phyloP scores from a whole-genome alignment of 208 protist genomes.

The Naegleria fowleri region DNA sequence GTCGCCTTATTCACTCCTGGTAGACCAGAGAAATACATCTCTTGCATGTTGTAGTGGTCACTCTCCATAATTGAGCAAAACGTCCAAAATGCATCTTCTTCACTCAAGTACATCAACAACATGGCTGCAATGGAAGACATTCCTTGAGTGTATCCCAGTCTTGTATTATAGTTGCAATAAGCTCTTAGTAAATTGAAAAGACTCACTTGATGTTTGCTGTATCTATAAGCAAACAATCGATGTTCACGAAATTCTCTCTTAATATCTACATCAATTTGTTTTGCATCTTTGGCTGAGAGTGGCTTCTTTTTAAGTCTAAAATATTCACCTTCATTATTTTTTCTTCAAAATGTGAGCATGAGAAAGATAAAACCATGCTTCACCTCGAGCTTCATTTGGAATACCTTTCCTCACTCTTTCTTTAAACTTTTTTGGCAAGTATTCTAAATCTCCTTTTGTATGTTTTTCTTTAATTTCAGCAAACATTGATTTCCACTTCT shows the following conservation, averaged over 20 bases:
- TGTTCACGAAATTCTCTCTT: constrained; percentile 1
- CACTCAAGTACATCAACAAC: constrained; percentile 14
- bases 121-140: neutral
- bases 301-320: neutral
- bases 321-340: neutral
- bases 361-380: neutral
- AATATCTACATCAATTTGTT: constrained; percentile 21
- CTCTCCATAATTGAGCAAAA: neutral
- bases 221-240: neutral
- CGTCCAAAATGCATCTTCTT: constrained; percentile 25
- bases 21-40: neutral
- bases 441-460: neutral
- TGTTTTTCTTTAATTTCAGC: neutral
- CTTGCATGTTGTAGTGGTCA: neutral
- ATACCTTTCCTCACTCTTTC: constrained; percentile 11
- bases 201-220: neutral
- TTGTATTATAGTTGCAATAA: neutral
- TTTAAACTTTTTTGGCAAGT: neutral
- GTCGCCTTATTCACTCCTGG: neutral
- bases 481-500: constrained; percentile 6
- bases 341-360: neutral
- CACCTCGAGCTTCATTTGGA: neutral
- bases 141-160: constrained; percentile 10
- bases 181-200: constrained; percentile 13
- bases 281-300: neutral